Conservation (phyloP, 345 rosid genomes). For the Noccaea bulbosa region DNA sequence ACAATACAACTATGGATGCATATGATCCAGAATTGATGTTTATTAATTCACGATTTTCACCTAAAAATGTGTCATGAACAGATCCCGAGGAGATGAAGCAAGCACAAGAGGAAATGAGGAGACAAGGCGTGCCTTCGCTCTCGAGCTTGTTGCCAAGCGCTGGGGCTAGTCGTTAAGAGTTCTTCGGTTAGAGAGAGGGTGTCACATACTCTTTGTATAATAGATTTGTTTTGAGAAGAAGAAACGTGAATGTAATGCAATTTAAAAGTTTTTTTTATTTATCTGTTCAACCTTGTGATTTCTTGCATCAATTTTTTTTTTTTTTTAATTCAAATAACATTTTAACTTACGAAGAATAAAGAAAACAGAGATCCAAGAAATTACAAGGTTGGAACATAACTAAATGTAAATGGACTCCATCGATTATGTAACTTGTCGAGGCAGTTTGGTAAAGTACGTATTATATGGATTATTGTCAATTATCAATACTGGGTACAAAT, state of each 20-base stretch:
- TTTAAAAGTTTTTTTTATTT: neutral
- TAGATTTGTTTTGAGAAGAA: neutral
- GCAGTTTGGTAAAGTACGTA: too few species aligned
- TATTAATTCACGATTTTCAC: neutral
- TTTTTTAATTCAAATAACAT: too few species aligned
- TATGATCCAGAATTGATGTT: neutral
- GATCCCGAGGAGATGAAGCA: constrained; percentile 96
- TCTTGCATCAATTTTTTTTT: too few species aligned
- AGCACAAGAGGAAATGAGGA: constrained; percentile 95
- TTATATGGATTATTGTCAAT: too few species aligned
- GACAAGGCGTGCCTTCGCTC: constrained; percentile 90
- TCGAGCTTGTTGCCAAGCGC: constrained; percentile 67
- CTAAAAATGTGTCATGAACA: constrained; percentile 42
- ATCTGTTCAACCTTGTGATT: too few species aligned
- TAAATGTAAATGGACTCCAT: too few species aligned
- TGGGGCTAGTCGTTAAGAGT: constrained; percentile 43
- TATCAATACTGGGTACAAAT: too few species aligned
- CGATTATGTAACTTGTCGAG: too few species aligned
- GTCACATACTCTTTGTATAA: neutral
- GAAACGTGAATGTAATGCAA: neutral
- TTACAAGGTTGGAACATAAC: too few species aligned
- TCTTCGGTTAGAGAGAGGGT: neutral
- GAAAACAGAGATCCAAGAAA: too few species aligned
- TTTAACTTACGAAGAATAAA: too few species aligned
- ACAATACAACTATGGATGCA: neutral